These are phyloP conservation scores for Saccharomyces eubayanus DNA, from an alignment of 805 yeast genomes.

Conservation along the genomic window DNA sequence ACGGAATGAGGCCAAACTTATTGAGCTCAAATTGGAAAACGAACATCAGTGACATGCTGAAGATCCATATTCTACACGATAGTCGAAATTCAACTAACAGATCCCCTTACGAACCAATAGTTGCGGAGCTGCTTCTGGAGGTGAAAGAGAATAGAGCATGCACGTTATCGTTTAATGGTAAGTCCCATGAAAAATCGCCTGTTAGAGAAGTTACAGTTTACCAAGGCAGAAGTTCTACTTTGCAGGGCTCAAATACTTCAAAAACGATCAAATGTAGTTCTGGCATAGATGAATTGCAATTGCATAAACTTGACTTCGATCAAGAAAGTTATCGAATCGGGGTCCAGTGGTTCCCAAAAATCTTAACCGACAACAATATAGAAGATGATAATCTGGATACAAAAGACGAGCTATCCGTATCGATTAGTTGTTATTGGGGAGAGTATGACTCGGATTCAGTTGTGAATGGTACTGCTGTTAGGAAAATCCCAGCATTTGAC, in stretches of 20 bases:
- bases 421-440: constrained; percentile 69
- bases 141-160: constrained; percentile 61
- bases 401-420: constrained; percentile 41
- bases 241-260: constrained; percentile 33
- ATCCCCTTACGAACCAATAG: constrained; percentile 55
- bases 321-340: constrained; percentile 48
- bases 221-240: constrained; percentile 24
- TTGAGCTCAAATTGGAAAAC: constrained; percentile 32
- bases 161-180: constrained; percentile 47
- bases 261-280: constrained; percentile 43
- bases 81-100: constrained; percentile 37
- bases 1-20: constrained; percentile 42
- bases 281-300: constrained; percentile 57
- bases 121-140: constrained; percentile 51
- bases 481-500: constrained; percentile 59
- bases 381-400: constrained; percentile 28
- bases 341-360: constrained; percentile 68
- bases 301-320: constrained; percentile 60
- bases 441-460: constrained; percentile 47
- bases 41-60: constrained; percentile 35
- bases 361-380: constrained; percentile 35
- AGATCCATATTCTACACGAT: constrained; percentile 43
- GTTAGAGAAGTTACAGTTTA: constrained; percentile 54
- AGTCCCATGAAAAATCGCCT: constrained; percentile 42
- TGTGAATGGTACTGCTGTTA: constrained; percentile 32